A percentile compares a stretch with the other conserved stretches of the same genome.
Evolutionary conservation across 1,284 basidiomycete genomes (phyloP).

Genomic region (Trichosporon sp.): DNA sequence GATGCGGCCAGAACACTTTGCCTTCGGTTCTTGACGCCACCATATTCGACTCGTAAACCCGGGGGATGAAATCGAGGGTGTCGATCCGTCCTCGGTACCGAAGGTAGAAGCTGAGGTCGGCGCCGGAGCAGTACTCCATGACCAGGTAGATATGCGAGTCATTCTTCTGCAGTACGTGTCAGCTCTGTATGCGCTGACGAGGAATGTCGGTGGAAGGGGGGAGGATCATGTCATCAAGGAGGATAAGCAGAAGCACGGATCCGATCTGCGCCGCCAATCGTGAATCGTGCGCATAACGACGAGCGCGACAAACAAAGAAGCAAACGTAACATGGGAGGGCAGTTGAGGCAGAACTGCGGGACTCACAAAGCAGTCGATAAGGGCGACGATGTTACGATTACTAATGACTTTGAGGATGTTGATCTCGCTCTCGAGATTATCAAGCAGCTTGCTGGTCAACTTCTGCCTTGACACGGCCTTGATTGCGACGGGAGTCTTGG

Average conservation of each 20-base stretch:
- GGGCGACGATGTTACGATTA: conserved; percentile 88
- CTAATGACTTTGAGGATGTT: conserved; percentile 92
- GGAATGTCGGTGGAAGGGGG: neutral
- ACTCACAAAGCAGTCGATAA: conserved; percentile 82
- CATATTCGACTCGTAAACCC: conserved; percentile 56
- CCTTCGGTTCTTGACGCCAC: conserved; percentile 57
- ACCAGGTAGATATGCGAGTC: conserved; percentile 94
- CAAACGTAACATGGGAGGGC: neutral
- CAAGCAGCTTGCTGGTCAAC: conserved; percentile 87
- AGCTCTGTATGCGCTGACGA: conserved; percentile 18
- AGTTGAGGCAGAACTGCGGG: neutral
- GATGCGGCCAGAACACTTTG: conserved; percentile 85
- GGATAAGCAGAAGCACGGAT: conserved; percentile 16
- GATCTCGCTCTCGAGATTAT: conserved; percentile 95
- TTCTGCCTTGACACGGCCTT: conserved; percentile 91
- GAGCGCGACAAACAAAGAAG: conserved; percentile 3
- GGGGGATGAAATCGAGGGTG: conserved; percentile 76
- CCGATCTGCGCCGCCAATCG: conserved; percentile 8
- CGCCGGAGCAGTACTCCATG: conserved; percentile 96
- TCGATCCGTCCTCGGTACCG: conserved; percentile 87
- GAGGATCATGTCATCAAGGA: conserved; percentile 11
- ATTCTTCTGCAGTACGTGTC: conserved; percentile 66
- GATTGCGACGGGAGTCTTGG: conserved; percentile 79
- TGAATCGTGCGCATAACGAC: neutral
- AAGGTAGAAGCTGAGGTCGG: conserved; percentile 94